phyloP scores from a whole-genome alignment of 352 stramenopile species.

The Phytopythium sindhum region DNA sequence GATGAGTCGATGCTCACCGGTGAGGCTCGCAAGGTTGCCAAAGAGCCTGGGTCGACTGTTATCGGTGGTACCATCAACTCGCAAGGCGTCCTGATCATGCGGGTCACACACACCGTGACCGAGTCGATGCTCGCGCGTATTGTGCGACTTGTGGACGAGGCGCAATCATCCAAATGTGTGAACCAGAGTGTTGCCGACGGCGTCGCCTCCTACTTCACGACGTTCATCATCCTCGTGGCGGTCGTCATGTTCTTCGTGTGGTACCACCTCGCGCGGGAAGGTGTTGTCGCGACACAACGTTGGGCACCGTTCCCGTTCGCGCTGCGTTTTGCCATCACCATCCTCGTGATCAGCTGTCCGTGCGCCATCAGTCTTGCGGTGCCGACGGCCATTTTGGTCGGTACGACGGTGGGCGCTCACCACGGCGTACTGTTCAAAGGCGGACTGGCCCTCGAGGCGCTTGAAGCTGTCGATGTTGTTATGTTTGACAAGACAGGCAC shows the following conservation, averaged over 20 bases:
- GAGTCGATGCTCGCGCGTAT: conserved; percentile 79
- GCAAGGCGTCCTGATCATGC: conserved; percentile 62
- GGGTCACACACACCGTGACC: conserved; percentile 67
- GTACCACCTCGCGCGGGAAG: conserved; percentile 52
- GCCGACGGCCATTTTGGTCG: conserved; percentile 76
- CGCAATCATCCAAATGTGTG: conserved; percentile 57
- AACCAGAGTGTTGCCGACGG: conserved; percentile 65
- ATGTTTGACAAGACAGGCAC: conserved; percentile 85
- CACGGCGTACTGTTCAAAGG: conserved; percentile 83
- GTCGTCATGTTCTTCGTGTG: conserved; percentile 65
- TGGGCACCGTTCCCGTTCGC: conserved; percentile 66
- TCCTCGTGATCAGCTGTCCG: conserved; percentile 76
- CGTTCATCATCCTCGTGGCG: conserved; percentile 64
- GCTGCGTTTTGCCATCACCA: conserved; percentile 75
- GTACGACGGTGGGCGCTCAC: conserved; percentile 73
- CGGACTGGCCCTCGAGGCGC: conserved; percentile 60
- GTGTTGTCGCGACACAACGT: conserved; percentile 38
- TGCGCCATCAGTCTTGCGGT: conserved; percentile 76
- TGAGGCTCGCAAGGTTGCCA: conserved; percentile 64
- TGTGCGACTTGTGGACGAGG: conserved; percentile 67
- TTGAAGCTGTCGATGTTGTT: conserved; percentile 63
- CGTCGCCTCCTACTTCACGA: conserved; percentile 71
- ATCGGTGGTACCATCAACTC: conserved; percentile 74
- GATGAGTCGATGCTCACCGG: conserved; percentile 82
- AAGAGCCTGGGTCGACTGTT: conserved; percentile 50